Evolutionary conservation across 2,329 filamentous ascomycete species (phyloP), one percentile per base, ranked within the genome.

Genomic region (Hirsutella thompsonii): DNA sequence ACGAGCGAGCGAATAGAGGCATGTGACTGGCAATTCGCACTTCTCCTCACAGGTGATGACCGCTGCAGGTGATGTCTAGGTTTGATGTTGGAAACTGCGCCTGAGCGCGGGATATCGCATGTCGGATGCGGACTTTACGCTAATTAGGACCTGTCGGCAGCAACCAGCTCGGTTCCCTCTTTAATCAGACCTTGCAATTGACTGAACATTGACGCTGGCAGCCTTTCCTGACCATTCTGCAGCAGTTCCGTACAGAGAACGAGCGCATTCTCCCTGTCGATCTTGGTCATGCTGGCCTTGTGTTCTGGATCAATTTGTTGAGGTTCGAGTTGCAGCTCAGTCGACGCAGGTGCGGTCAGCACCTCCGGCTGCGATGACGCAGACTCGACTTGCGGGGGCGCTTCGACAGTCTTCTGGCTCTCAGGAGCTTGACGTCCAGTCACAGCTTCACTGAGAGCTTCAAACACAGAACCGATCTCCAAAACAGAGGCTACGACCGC

Each of bases 241-340:
- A 77, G 49, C 40, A 81, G 49, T 54, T 79, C 70, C 2, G 67
- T 67, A 3, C 77, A 64, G 42, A 81, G 54, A 1, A 81, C 72
- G 19, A 81, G 56, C 0, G 67, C 74, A 45, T 81, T 81, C 54
- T 80, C 76, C 8, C 74, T 64, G 49, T 81, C 76, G 5, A 74
- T 61, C 44, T 64, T 64, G 1, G 60, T 58, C 61, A 72, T 70
- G 35, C 62, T 62, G 1, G 63, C 66, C 34, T 60, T 55, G 41
- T 66, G 60, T 20, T 57, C 58, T 1, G 63, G 57, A 38, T 72
- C 64, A 3, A 62, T 61, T 44, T 68, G 69, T 48, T 67, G 69
- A 38, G 69, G 69, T 49, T 70, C 61, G 11, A 70, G 52, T 4
- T 56, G 58, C 6, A 70, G 47, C 0, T 57, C 59, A 1, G 60